A percentile compares a stretch with the other conserved stretches of the same genome.
Evolutionary conservation across 179 eudicot species (phyloP).

Genomic region (Sideroxylon spinosum): DNA sequence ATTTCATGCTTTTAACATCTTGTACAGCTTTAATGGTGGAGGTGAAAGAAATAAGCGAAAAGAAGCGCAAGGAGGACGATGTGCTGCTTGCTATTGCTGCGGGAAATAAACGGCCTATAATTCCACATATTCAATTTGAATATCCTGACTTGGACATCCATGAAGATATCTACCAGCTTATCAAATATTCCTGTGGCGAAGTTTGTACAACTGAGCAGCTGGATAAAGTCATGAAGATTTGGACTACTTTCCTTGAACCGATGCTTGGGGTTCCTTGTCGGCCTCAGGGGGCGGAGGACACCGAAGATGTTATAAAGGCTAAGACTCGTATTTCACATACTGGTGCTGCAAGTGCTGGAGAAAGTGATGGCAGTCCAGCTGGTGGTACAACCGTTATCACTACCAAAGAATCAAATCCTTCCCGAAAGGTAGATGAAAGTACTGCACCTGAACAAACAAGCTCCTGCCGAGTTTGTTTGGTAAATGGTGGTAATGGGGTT

Average conservation of each 20-base stretch:
- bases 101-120: conserved; percentile 52
- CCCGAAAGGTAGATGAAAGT: conserved; percentile 33
- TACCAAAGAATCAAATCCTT: conserved; percentile 32
- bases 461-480: conserved; percentile 27
- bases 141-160: conserved; percentile 65
- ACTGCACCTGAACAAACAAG: conserved; percentile 28
- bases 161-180: conserved; percentile 68
- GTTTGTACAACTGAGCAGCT: conserved; percentile 63
- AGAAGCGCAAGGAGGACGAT: conserved; percentile 58
- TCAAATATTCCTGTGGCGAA: conserved; percentile 75
- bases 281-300: conserved; percentile 35
- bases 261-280: conserved; percentile 53
- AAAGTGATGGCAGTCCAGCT: conserved; percentile 32
- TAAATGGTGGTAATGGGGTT: conserved; percentile 32
- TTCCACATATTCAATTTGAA: conserved; percentile 55
- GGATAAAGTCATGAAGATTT: conserved; percentile 69
- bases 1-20: not conserved
- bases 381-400: conserved; percentile 23
- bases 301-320: conserved; percentile 39
- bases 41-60: conserved; percentile 67
- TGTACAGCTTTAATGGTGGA: conserved; percentile 67
- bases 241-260: conserved; percentile 74
- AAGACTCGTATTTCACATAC: conserved; percentile 26
- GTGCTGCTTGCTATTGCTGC: conserved; percentile 68
- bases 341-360: conserved; percentile 30